Base-by-base conservation (phyloP, 768 basidiomycete species). In the Suillus luteus region DNA sequence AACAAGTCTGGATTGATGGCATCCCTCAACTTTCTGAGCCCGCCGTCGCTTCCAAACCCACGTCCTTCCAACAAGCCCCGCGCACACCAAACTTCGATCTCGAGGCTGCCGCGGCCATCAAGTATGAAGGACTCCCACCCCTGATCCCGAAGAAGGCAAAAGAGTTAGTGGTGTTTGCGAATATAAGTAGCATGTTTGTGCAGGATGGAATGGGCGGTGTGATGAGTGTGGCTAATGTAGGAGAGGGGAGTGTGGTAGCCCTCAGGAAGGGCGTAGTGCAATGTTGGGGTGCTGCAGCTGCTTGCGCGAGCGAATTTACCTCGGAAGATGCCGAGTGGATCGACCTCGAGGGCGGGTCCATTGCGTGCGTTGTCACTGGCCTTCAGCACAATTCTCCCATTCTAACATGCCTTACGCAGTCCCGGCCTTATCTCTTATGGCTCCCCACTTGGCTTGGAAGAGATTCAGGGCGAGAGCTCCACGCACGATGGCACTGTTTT, bases 1-100 rank as follows among this genome's bases (percentile, higher is more conserved):
- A 82, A 58, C 92, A 94, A 77, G 91, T 92, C 10, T 93, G 83
- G 76, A 92, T 95, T 64, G 93, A 96, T 69, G 94, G 93, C 3
- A 89, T 95, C 57, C 71, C 89, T 0, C 93, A 96, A 69, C 68
- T 90, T 2, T 69, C 78, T 52, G 70, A 75, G 3, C 81, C 87
- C 3, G 72, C 80, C 66, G 72, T 83, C 19, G 72, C 81, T 44
- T 55, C 75, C 58, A 95, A 96, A 71, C 85, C 89, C 0, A 55
- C 65, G 1, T 62, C 73, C 8, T 74, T 85, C 65, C 91, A 94
- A 68, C 60, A 65, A 6, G 65, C 81, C 7, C 87, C 89, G 11
- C 67, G 74, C 4, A 81, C 82, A 10, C 90, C 90, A 0, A 79
- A 87, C 65, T 93, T 87, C 78, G 85, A 87, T 46, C 79, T 81